Base-by-base conservation (phyloP, 495 filamentous ascomycete species). In the Xylaria longipes region DNA sequence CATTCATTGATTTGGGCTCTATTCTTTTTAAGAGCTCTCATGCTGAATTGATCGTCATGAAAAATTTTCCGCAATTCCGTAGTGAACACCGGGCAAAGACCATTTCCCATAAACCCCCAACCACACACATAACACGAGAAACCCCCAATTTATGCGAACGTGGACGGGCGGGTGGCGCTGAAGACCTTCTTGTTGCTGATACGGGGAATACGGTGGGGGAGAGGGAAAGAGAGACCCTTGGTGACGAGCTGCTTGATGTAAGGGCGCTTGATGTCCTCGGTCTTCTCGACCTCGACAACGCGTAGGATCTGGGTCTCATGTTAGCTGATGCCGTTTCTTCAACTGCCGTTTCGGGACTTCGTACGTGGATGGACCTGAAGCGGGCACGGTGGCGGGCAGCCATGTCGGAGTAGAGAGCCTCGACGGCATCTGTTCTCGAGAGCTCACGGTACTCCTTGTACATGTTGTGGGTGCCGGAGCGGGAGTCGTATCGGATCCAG, bases 371-470 rank as follows among this genome's bases (percentile, higher is more conserved):
- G 69, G 94, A 97, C 84, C 97, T 90, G 89, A 98, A 99, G 76
- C 96, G 93, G 78, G 96, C 90, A 84, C 96, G 93, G 88, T 99
- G 96, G 80, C 97, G 92, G 82, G 97, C 95, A 80, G 96, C 93
- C 97, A 99, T 98, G 85, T 99, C 96, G 87, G 97, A 93, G 90
- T 99, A 99, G 82, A 99, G 91, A 75, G 94, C 87, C 86, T 98
- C 93, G 73, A 99, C 96, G 73, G 96, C 96, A 72, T 94, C 95
- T 73, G 90, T 92, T 83, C 96, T 90, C 81, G 93, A 94, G 88
- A 97, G 93, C 90, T 98, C 96, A 82, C 96, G 92, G 91, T 98
- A 98, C 89, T 99, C 96, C 89, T 98, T 98, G 93, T 99, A 99
- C 96, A 99, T 99, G 91, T 99, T 99, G 93, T 99, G 96, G 77